A percentile compares a stretch with the other conserved stretches of the same genome.
Conservation (phyloP, 2,329 filamentous ascomycete genomes). For the Atkinsonella texensis region DNA sequence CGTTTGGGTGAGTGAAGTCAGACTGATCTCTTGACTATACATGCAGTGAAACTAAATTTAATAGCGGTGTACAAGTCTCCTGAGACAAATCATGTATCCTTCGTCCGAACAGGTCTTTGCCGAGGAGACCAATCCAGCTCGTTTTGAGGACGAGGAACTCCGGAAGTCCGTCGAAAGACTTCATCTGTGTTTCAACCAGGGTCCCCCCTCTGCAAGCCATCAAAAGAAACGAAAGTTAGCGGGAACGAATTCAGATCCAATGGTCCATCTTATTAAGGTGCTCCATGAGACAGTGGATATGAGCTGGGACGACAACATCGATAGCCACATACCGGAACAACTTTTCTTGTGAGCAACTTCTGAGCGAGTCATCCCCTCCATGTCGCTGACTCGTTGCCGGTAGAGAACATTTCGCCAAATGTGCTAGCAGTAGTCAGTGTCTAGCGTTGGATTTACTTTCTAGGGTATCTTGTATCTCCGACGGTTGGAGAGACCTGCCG, state of each 20-base stretch:
- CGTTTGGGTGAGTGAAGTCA: conserved; percentile 24
- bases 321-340: conserved; percentile 19
- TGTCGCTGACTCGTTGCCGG: conserved; percentile 10
- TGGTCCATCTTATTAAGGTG: conserved; percentile 10
- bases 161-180: conserved; percentile 18
- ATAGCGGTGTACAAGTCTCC: conserved; percentile 19
- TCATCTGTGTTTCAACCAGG: conserved; percentile 14
- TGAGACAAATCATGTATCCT: conserved; percentile 16
- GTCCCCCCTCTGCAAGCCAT: conserved; percentile 7
- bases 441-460: conserved; percentile 43
- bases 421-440: conserved; percentile 38
- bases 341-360: conserved; percentile 33
- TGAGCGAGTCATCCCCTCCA: neutral
- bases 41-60: conserved; percentile 10
- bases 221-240: conserved; percentile 20
- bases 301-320: conserved; percentile 6
- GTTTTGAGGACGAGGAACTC: conserved; percentile 18
- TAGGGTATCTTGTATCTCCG: conserved; percentile 26
- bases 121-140: conserved; percentile 16
- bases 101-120: conserved; percentile 11
- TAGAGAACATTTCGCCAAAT: conserved; percentile 29
- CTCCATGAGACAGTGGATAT: conserved; percentile 20
- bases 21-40: neutral
- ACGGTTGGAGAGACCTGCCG: conserved; percentile 3
- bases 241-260: conserved; percentile 10